Evolutionary conservation across 495 filamentous ascomycete species (phyloP).

Genomic region (Penicillium angulare): DNA sequence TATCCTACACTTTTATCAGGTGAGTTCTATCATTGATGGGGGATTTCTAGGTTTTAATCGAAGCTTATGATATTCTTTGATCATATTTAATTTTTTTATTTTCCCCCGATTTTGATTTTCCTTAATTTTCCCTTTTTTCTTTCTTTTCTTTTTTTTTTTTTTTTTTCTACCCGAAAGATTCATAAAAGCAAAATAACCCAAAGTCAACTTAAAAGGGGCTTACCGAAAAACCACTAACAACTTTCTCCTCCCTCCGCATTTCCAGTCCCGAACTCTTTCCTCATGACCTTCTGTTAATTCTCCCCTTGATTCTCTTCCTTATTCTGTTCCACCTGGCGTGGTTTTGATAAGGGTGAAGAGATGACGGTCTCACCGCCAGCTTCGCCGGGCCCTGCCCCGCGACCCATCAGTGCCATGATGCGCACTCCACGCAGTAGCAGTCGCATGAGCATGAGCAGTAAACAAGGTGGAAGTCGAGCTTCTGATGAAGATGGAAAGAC

Average conservation of each 20-base stretch:
- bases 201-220: too few relatives aligned
- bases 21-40: too few relatives aligned
- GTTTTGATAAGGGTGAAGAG: constrained; percentile 16
- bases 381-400: constrained; percentile 57
- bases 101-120: too few relatives aligned
- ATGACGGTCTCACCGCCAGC: constrained; percentile 59
- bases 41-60: too few relatives aligned
- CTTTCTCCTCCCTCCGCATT: constrained; percentile 17
- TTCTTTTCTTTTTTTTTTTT: background rate
- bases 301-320: constrained; percentile 1
- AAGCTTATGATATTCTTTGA: too few relatives aligned
- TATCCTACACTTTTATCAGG: too few relatives aligned
- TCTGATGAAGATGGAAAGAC: constrained; percentile 94
- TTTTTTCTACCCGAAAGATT: too few relatives aligned
- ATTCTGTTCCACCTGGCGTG: constrained; percentile 24
- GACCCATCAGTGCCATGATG: constrained; percentile 86
- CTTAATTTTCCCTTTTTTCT: constrained; percentile 8
- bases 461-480: constrained; percentile 75
- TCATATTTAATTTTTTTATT: too few relatives aligned
- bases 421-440: constrained; percentile 79
- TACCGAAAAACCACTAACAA: constrained; percentile 10
- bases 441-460: constrained; percentile 86
- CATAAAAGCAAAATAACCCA: too few relatives aligned
- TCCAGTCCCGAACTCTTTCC: constrained; percentile 15
- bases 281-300: constrained; percentile 16